Evolutionary conservation across 208 protist genomes (phyloP).

Genomic region (Herpetomonas muscarum): DNA sequence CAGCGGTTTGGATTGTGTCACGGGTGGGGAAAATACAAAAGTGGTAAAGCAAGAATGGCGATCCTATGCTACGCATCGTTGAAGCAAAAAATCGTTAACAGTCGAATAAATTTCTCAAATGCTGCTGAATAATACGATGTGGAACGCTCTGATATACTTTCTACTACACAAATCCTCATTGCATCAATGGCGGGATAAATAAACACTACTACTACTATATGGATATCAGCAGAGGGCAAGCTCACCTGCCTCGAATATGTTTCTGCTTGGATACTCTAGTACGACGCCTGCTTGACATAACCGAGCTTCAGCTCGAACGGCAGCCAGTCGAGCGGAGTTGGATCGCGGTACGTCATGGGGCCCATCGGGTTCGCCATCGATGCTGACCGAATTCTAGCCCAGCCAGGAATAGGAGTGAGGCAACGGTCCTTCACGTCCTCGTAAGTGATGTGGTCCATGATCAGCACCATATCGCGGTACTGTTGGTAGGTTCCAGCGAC

Average conservation of each 20-base stretch:
- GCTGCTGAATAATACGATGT: not conserved
- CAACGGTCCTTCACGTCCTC: constrained; percentile 88
- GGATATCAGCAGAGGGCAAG: too few species aligned
- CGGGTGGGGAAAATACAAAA: constrained; percentile 11
- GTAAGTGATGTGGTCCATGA: constrained; percentile 84
- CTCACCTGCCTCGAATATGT: too few species aligned
- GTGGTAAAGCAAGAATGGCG: constrained; percentile 3
- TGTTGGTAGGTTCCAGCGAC: constrained; percentile 69
- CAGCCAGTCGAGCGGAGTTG: constrained; percentile 86
- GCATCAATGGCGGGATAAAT: not conserved
- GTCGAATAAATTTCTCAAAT: not conserved
- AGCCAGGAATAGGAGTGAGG: constrained; percentile 84
- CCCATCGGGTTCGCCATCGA: constrained; percentile 63
- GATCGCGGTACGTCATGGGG: constrained; percentile 73
- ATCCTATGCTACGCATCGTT: constrained; percentile 7
- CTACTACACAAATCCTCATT: not conserved
- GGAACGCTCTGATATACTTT: not conserved
- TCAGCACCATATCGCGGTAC: constrained; percentile 82
- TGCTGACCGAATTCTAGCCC: constrained; percentile 60
- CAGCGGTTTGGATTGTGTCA: not conserved
- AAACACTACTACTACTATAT: constrained; percentile 14
- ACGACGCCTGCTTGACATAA: constrained; percentile 86
- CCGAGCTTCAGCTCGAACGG: constrained; percentile 89
- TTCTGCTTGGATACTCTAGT: too few species aligned
- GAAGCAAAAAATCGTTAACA: too few species aligned